Evolutionary conservation across 78 protist species (phyloP).

Genomic region (Protostelium mycophagum): DNA sequence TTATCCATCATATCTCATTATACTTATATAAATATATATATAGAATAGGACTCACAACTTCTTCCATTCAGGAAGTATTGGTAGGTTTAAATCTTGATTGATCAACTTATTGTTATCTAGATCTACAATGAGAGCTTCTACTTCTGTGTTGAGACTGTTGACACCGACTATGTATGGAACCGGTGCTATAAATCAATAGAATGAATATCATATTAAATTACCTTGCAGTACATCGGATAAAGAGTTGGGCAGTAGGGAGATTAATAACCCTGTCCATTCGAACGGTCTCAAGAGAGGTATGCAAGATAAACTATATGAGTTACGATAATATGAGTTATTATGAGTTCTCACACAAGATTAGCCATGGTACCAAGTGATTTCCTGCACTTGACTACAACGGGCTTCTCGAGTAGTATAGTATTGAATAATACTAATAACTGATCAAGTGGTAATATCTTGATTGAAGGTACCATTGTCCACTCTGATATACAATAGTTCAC

Average conservation of each 20-base stretch:
- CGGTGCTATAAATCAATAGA: background rate
- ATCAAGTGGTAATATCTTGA: background rate
- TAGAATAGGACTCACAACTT: background rate
- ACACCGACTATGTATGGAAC: background rate
- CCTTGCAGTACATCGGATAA: background rate
- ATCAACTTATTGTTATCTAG: background rate
- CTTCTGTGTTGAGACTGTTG: background rate
- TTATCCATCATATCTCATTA: too few species aligned
- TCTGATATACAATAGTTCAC: background rate
- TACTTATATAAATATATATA: too few species aligned
- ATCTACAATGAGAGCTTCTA: background rate
- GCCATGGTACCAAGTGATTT: background rate
- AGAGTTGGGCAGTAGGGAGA: background rate
- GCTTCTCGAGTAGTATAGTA: background rate
- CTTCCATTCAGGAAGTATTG: background rate
- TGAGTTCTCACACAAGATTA: background rate
- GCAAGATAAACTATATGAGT: background rate
- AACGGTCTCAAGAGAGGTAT: background rate
- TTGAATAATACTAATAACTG: background rate
- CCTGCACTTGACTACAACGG: background rate
- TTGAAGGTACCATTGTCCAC: background rate
- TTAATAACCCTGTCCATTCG: background rate
- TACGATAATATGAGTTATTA: background rate
- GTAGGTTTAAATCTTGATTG: background rate
- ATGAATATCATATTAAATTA: background rate